phyloP scores from a whole-genome alignment of 176 grass and related monocot genomes.

The Lolium multiflorum region DNA sequence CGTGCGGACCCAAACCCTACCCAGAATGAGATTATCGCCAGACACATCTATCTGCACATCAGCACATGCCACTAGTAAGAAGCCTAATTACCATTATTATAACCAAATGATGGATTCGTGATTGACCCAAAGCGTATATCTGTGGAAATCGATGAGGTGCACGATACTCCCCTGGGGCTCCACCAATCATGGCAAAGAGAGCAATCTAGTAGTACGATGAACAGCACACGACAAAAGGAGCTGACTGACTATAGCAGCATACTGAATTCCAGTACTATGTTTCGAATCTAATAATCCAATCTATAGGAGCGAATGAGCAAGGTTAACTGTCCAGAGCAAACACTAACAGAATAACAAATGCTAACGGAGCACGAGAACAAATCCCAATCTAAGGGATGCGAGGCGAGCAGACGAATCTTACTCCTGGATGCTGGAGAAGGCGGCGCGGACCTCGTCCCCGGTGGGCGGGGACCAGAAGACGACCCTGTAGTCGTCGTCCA shows the following conservation, averaged over 20 bases:
- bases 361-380: neutral
- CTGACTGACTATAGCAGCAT: neutral
- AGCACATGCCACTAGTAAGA: neutral
- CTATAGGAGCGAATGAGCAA: neutral
- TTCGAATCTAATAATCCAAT: constrained; percentile 34
- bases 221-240: constrained; percentile 9
- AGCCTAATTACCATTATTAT: neutral
- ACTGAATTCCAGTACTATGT: neutral
- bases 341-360: neutral
- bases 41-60: neutral
- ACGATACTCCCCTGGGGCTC: neutral
- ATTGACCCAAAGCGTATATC: constrained; percentile 2
- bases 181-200: constrained; percentile 31
- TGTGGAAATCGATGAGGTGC: neutral
- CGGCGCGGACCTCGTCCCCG: constrained; percentile 75
- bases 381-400: constrained; percentile 8
- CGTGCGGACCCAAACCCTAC: neutral
- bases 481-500: constrained; percentile 47
- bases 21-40: neutral
- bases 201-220: neutral
- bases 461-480: constrained; percentile 69
- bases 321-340: neutral
- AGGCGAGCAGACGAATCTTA: constrained; percentile 41
- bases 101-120: constrained; percentile 1
- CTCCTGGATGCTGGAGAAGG: constrained; percentile 76